These are phyloP conservation scores for Trifolium repens DNA, from an alignment of 306 rosid species.

Conservation along the genomic window DNA sequence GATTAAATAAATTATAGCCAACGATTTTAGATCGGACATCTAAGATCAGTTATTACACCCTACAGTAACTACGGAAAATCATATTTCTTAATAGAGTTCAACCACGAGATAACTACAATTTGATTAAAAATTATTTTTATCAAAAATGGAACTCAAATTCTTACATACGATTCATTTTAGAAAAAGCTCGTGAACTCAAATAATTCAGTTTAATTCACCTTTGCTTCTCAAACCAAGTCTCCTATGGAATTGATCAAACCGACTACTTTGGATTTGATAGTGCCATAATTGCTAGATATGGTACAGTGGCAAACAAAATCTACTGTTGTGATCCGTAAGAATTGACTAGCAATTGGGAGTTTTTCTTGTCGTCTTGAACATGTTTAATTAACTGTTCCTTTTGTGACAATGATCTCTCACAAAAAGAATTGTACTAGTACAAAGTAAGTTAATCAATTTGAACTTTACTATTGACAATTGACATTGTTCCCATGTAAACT, in stretches of 20 bases:
- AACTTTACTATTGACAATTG: not conserved
- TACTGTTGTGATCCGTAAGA: not conserved
- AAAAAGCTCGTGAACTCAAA: too few relatives aligned
- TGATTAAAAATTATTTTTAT: too few relatives aligned
- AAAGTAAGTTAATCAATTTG: not conserved
- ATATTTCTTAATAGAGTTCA: too few relatives aligned
- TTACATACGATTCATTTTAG: too few relatives aligned
- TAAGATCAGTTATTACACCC: too few relatives aligned
- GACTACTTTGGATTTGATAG: not conserved
- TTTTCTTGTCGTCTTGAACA: constrained; percentile 3
- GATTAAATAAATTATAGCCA: too few relatives aligned
- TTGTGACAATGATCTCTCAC: not conserved
- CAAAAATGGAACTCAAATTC: too few relatives aligned
- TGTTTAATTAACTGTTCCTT: constrained; percentile 1
- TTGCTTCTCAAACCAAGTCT: not conserved
- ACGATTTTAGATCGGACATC: too few relatives aligned
- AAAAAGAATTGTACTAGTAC: not conserved
- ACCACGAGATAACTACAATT: too few relatives aligned
- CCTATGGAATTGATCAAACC: not conserved
- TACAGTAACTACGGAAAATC: too few relatives aligned
- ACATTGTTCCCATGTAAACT: not conserved
- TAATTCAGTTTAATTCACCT: too few relatives aligned
- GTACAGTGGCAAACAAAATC: not conserved
- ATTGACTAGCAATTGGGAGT: not conserved
- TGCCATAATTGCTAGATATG: not conserved